Base-by-base conservation (phyloP, 2,329 filamentous ascomycete species). In the Penicillium italicum region DNA sequence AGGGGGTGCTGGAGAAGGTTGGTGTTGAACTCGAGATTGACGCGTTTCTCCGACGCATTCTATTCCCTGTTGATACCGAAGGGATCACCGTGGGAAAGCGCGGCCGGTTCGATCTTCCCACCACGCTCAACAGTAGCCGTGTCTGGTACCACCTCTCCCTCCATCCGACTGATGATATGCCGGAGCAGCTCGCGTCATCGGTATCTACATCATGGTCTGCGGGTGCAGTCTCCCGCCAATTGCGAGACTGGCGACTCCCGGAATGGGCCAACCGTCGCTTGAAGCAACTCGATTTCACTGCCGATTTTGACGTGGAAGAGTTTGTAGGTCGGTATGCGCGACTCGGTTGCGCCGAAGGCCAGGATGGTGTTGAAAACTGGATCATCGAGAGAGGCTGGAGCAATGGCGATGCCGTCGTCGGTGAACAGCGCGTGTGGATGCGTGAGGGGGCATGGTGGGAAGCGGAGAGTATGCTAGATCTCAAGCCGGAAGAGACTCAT, bases 251-350 rank as follows among this genome's bases (percentile, higher is more conserved):
- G 93, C 85, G 94, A 66, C 79, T 99, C 16, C 89, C 94, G 0
- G 94, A 99, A 72, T 99, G 94, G 94, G 90, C 92, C 1, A 99
- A 97, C 70, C 86, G 93, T 53, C 85, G 94, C 47, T 95, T 92
- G 72, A 91, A 90, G 71, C 86, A 88, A 66, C 84, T 97, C 2
- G 94, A 99, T 70, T 99, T 96, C 73, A 99, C 94, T 0, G 91
- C 92, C 1, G 94, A 99, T 68, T 99, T 97, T 64, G 94, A 99
- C 66, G 79, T 92, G 5, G 90, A 96, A 16, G 94, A 99, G 71
- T 97, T 99, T 66, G 83, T 86, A 20, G 85, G 87, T 64, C 86
- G 94, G 42, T 99, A 97, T 70, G 80, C 85, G 5, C 79, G 84
- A 6, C 82, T 99, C 0, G 94, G 94, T 14, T 99, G 94, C 72